Evolutionary conservation across 2,329 filamentous ascomycete species (phyloP).

Genomic region (Penicillium sp.): DNA sequence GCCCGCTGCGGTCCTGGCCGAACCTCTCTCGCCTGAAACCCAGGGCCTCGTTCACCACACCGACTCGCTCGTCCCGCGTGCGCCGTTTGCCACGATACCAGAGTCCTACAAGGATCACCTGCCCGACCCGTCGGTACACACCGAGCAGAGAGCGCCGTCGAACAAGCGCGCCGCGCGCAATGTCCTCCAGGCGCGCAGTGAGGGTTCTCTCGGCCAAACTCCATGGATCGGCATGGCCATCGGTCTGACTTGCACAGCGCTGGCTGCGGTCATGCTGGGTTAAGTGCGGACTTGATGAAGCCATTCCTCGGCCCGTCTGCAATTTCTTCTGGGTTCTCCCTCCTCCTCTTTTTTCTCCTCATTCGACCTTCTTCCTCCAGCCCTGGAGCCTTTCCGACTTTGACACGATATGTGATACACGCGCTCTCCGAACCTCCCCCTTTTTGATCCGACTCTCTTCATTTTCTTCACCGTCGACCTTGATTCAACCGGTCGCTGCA

Average conservation of each 20-base stretch:
- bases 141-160: not conserved
- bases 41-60: slow-evolving; percentile 6
- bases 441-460: slow-evolving; percentile 2
- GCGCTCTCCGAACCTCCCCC: slow-evolving; percentile 6
- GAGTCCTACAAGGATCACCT: slow-evolving; percentile 3
- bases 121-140: not conserved
- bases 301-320: not conserved
- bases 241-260: slow-evolving; percentile 34
- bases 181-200: slow-evolving; percentile 30
- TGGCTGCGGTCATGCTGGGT: slow-evolving; percentile 37
- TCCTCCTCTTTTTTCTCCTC: not conserved
- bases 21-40: slow-evolving; percentile 6
- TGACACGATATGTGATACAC: slow-evolving; percentile 16
- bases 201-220: slow-evolving; percentile 35
- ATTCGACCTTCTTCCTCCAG: not conserved
- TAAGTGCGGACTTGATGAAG: slow-evolving; percentile 11
- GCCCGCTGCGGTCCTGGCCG: slow-evolving; percentile 17
- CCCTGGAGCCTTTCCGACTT: slow-evolving; percentile 2
- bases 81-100: slow-evolving; percentile 19
- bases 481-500: not conserved
- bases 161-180: slow-evolving; percentile 18
- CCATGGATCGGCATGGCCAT: slow-evolving; percentile 40
- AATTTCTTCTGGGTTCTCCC: not conserved
- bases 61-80: slow-evolving; percentile 12
- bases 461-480: not conserved